Conservation (phyloP, 2,329 filamentous ascomycete species). For the Nothophaeocryptopus gaeumannii region DNA sequence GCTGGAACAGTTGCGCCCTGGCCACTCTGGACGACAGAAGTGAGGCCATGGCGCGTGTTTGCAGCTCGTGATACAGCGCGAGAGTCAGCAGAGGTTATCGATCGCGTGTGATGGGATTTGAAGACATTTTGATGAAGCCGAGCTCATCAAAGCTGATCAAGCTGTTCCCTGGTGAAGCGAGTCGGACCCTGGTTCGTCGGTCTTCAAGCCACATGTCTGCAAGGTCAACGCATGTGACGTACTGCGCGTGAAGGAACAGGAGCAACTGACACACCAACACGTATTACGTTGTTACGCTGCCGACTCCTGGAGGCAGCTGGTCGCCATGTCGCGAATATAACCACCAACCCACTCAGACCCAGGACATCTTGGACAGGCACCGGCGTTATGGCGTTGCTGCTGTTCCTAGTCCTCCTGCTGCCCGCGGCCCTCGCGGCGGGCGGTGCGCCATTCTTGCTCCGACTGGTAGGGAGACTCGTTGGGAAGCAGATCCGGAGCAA, state of each 20-base stretch:
- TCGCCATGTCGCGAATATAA: neutral
- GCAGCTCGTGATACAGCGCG: neutral
- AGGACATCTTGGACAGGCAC: too few species aligned
- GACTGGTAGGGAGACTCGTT: constrained; percentile 25
- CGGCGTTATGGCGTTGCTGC: constrained; percentile 3
- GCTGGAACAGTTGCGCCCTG: constrained; percentile 16
- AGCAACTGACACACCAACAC: neutral
- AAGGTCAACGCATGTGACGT: neutral
- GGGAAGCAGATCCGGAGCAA: constrained; percentile 30
- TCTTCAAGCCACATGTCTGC: too few species aligned
- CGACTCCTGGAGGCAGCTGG: too few species aligned
- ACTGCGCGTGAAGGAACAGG: neutral
- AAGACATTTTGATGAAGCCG: too few species aligned
- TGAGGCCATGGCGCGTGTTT: constrained; percentile 14
- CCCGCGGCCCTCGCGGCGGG: constrained; percentile 23
- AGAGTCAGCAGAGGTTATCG: neutral
- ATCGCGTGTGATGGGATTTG: constrained; percentile 3
- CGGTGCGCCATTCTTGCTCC: constrained; percentile 27
- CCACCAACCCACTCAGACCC: neutral
- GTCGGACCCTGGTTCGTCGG: too few species aligned
- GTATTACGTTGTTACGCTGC: too few species aligned
- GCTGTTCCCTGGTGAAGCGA: too few species aligned
- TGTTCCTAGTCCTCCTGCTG: constrained; percentile 19
- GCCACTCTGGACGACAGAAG: constrained; percentile 1
- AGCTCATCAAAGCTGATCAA: too few species aligned